Evolutionary conservation across 108 stramenopile species (phyloP), one percentile per base, ranked within the genome.

Genomic region (Cyclostephanos tholiformis): DNA sequence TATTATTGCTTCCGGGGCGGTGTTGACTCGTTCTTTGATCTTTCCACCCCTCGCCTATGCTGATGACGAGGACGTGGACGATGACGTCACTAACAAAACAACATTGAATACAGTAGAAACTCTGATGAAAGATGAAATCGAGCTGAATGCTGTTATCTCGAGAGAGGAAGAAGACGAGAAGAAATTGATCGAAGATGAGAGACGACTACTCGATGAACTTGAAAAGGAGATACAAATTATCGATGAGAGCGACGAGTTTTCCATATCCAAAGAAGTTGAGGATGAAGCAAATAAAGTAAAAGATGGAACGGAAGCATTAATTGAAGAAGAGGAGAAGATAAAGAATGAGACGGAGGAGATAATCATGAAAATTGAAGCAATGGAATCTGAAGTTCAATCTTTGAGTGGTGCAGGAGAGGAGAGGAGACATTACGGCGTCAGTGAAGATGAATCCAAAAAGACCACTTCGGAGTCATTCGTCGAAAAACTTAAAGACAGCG

Each of bases 311-410:
- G 66, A 77, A 27, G 51, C 49, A 22, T 35, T 68, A 16, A 77
- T 61, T 19, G 46, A 57, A 79, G 77, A 79, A 36, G 67, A 82
- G 46, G 78, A 82, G 62, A 49, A 75, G 56, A 46, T 82, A 14
- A 69, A 74, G 66, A 65, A 43, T 7, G 82, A 82, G 69, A 82
- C 82, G 5, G 67, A 82, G 41, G 67, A 63, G 27, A 46, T 82
- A 26, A 82, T 82, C 25, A 59, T 67, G 14, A 49, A 80, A 65
- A 80, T 80, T 52, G 72, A 80, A 74, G 56, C 67, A 17, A 73
- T 80, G 63, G 73, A 74, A 59, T 69, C 76, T 8, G 66, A 77
- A 64, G 67, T 74, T 19, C 29, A 82, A 39, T 50, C 65, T 16
- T 51, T 77, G 16, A 64, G 77, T 20, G 25, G 44, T 46, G 44